Conservation (phyloP, 805 yeast species). For the Brettanomyces bruxellensis region DNA sequence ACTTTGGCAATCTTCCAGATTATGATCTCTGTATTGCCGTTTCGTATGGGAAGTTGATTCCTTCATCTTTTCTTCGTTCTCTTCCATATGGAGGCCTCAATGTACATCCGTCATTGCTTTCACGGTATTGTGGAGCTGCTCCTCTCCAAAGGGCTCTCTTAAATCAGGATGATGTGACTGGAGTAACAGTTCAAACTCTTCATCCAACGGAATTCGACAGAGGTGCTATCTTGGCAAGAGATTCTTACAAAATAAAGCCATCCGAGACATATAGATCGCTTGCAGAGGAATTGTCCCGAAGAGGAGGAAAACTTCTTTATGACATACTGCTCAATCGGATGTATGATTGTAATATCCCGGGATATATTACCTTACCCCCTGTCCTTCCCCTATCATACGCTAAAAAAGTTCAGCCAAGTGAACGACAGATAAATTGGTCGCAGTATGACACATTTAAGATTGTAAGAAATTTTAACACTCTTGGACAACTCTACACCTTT, state of each 20-base stretch:
- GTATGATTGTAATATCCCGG: slow-evolving; percentile 15
- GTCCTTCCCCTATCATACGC: slow-evolving; percentile 43
- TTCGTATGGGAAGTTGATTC: slow-evolving; percentile 80
- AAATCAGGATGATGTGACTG: slow-evolving; percentile 54
- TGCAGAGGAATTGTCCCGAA: slow-evolving; percentile 39
- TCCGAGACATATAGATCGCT: slow-evolving; percentile 39
- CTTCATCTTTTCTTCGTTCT: slow-evolving; percentile 40
- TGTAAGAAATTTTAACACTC: slow-evolving; percentile 34
- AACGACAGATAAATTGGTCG: slow-evolving; percentile 41
- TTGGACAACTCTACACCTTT: slow-evolving; percentile 49
- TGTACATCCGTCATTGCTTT: slow-evolving; percentile 88
- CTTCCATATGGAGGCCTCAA: slow-evolving; percentile 66
- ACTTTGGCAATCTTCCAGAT: slow-evolving; percentile 21
- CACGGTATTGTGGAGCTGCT: slow-evolving; percentile 77
- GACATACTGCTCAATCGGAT: slow-evolving; percentile 30
- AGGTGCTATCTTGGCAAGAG: slow-evolving; percentile 62
- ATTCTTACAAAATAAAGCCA: slow-evolving; percentile 30
- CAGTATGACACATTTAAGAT: slow-evolving; percentile 28
- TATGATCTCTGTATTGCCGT: slow-evolving; percentile 80
- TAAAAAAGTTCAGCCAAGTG: slow-evolving; percentile 37
- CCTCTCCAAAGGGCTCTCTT: slow-evolving; percentile 78
- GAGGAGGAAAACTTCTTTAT: slow-evolving; percentile 54
- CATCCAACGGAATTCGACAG: slow-evolving; percentile 82
- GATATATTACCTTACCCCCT: slow-evolving; percentile 13
- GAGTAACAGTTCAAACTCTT: slow-evolving; percentile 82